These are phyloP conservation scores for Acer yangbiense DNA, from an alignment of 345 rosid genomes.

Conservation along the genomic window DNA sequence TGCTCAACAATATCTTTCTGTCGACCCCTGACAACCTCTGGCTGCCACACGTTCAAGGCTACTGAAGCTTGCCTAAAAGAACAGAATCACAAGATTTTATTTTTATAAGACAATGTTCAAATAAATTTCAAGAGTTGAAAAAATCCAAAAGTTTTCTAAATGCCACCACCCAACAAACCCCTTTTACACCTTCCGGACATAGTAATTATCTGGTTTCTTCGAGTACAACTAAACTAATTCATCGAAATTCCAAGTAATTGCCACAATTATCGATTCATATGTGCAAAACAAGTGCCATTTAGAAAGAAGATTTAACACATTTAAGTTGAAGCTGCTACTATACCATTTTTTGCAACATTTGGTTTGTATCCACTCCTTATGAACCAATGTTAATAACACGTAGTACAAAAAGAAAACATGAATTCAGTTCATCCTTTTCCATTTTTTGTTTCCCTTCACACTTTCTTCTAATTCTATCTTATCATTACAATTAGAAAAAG, in stretches of 20 bases:
- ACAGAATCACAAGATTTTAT: conserved; percentile 1
- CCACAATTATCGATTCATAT: neutral
- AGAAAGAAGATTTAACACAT: neutral
- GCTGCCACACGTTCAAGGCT: conserved; percentile 97
- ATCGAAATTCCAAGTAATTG: neutral
- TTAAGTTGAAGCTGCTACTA: neutral
- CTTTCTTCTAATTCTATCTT: neutral
- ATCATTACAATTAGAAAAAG: too few relatives aligned
- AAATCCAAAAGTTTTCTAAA: neutral
- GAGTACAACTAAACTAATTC: neutral
- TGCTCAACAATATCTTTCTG: conserved; percentile 85
- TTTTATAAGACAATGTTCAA: neutral
- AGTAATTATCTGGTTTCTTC: too few relatives aligned
- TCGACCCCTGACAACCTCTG: conserved; percentile 61
- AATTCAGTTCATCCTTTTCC: neutral
- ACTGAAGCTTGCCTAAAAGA: conserved; percentile 81
- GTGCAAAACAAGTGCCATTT: neutral
- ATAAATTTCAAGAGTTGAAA: neutral
- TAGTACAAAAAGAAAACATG: neutral
- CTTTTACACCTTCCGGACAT: neutral
- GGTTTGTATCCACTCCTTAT: neutral
- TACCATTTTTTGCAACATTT: neutral
- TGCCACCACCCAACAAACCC: neutral
- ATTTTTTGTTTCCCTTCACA: too few relatives aligned
- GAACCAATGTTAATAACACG: neutral